Conservation (phyloP, 2,329 filamentous ascomycete genomes). For the Myrmaecium sp. region DNA sequence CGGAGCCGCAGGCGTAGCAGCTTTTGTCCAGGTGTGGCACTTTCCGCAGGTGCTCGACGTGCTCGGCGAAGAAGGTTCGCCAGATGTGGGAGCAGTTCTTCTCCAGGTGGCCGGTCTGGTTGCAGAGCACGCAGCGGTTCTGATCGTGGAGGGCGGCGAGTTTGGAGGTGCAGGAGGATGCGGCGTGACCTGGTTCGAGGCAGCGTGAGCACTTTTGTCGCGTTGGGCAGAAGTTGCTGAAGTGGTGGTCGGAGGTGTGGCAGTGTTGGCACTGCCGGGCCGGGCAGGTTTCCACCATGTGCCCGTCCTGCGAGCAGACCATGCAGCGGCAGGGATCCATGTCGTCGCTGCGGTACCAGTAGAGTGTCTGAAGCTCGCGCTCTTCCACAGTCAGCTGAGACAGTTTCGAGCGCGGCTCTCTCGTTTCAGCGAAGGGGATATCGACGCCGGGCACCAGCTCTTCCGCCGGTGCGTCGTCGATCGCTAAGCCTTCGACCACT, state of each 20-base stretch:
- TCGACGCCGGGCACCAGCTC: neutral
- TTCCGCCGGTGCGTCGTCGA: neutral
- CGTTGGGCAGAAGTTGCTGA: conserved; percentile 33
- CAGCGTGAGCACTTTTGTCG: conserved; percentile 41
- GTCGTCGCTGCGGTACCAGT: conserved; percentile 20
- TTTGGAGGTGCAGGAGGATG: conserved; percentile 37
- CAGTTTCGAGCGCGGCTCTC: neutral
- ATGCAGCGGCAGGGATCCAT: conserved; percentile 24
- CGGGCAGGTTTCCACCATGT: conserved; percentile 26
- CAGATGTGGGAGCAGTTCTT: conserved; percentile 42
- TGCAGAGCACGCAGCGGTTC: conserved; percentile 45
- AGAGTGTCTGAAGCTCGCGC: conserved; percentile 18
- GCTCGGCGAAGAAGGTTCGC: conserved; percentile 33
- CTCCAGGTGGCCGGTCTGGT: conserved; percentile 39
- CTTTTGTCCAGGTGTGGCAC: conserved; percentile 34
- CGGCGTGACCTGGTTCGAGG: conserved; percentile 42
- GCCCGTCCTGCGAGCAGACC: conserved; percentile 25
- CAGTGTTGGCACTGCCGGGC: conserved; percentile 27
- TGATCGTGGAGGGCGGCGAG: conserved; percentile 37
- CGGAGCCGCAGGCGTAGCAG: conserved; percentile 40
- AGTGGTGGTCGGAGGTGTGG: conserved; percentile 26
- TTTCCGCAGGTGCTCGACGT: conserved; percentile 21
- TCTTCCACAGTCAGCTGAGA: conserved; percentile 3
- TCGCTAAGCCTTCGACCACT: neutral
- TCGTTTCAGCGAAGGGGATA: neutral